Percentiles rank a stretch among this genome's conserved stretches.
Conservation (phyloP, 257 asterid genomes). For the Eucommia ulmoides region DNA sequence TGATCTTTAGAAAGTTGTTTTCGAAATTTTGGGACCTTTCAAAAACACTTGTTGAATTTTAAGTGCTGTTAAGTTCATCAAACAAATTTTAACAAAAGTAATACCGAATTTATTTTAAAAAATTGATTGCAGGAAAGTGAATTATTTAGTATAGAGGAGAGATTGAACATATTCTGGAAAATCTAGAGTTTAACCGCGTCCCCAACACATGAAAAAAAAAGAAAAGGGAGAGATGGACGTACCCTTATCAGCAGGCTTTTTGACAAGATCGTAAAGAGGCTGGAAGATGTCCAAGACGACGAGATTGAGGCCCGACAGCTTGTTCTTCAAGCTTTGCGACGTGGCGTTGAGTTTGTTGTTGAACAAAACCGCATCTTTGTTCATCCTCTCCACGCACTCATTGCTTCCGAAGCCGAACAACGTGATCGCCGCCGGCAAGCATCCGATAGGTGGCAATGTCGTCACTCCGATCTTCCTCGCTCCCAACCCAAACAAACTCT, state of each 20-base stretch:
- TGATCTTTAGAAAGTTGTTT: no score
- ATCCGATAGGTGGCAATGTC: slow-evolving; percentile 81
- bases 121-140: no score
- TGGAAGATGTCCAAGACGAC: slow-evolving; percentile 63
- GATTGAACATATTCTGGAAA: no score
- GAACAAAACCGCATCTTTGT: slow-evolving; percentile 54
- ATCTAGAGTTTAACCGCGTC: no score
- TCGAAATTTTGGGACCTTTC: no score
- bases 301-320: slow-evolving; percentile 46
- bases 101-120: no score
- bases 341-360: slow-evolving; percentile 62
- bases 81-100: neutral
- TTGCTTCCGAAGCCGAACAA: slow-evolving; percentile 62
- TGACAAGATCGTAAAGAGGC: slow-evolving; percentile 53
- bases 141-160: no score
- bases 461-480: slow-evolving; percentile 84
- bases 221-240: slow-evolving; percentile 2
- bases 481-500: slow-evolving; percentile 48
- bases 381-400: slow-evolving; percentile 50
- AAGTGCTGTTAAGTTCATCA: neutral
- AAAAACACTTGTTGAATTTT: no score
- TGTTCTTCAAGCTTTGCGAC: slow-evolving; percentile 38
- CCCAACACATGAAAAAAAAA: no score
- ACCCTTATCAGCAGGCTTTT: slow-evolving; percentile 59
- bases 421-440: slow-evolving; percentile 69